Evolutionary conservation across 192 early-diverging fungal genomes (phyloP).

Genomic region (Kappamyces sp.): DNA sequence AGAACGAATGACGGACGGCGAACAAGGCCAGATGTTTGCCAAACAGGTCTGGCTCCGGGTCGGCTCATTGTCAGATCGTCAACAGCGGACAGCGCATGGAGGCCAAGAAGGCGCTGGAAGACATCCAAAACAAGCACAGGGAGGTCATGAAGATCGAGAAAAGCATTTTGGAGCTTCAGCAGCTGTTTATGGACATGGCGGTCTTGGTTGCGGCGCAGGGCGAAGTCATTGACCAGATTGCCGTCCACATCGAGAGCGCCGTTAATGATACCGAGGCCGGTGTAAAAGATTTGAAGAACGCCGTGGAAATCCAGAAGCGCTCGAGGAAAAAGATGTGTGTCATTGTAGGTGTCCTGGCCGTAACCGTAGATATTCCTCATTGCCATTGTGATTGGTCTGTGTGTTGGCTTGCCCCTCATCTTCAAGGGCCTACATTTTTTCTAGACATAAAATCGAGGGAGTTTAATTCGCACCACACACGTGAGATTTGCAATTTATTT

Average conservation of each 20-base stretch:
- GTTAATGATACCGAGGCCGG: slow-evolving; percentile 59
- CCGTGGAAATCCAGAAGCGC: slow-evolving; percentile 54
- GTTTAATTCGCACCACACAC: too few relatives aligned
- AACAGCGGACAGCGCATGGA: slow-evolving; percentile 63
- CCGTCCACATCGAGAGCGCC: slow-evolving; percentile 55
- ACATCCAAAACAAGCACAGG: slow-evolving; percentile 78
- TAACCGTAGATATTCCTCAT: too few relatives aligned
- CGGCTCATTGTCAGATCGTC: slow-evolving; percentile 46
- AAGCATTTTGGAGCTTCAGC: slow-evolving; percentile 70
- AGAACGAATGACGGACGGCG: slow-evolving; percentile 63
- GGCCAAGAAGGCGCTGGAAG: slow-evolving; percentile 64
- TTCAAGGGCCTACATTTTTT: too few relatives aligned
- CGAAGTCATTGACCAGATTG: slow-evolving; percentile 65
- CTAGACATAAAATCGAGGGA: too few relatives aligned
- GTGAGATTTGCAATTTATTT: too few relatives aligned
- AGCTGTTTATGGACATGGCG: slow-evolving; percentile 85
- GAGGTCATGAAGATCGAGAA: slow-evolving; percentile 86
- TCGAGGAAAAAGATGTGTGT: slow-evolving; percentile 59
- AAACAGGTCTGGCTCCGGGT: slow-evolving; percentile 54
- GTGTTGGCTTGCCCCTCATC: too few relatives aligned
- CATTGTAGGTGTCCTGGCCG: slow-evolving; percentile 35
- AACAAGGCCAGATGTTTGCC: slow-evolving; percentile 74
- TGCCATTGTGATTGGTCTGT: too few relatives aligned
- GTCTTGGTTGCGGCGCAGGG: slow-evolving; percentile 73
- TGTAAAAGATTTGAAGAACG: slow-evolving; percentile 49